These are phyloP conservation scores for Sarcodon sp. DNA, from an alignment of 768 basidiomycete genomes.

Conservation along the genomic window DNA sequence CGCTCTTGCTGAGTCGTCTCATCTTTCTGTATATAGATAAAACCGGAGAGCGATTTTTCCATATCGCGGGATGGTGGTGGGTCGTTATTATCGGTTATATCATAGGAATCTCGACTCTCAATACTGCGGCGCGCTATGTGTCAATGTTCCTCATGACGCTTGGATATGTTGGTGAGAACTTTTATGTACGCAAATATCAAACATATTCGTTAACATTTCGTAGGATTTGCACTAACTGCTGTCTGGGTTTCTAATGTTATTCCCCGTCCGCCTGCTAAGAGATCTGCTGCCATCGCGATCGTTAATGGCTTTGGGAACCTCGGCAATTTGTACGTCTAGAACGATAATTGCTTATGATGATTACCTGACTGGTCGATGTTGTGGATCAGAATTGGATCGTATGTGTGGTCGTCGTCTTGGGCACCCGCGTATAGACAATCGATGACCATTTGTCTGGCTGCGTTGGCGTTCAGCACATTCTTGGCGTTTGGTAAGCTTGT, in stretches of 20 bases:
- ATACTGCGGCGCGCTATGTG: slow-evolving; percentile 41
- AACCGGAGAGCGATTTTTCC: slow-evolving; percentile 56
- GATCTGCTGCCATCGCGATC: slow-evolving; percentile 44
- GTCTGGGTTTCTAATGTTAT: slow-evolving; percentile 55
- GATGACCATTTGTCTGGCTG: slow-evolving; percentile 34
- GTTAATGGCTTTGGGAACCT: slow-evolving; percentile 50
- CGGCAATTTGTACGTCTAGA: slow-evolving; percentile 36
- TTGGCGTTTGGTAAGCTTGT: slow-evolving; percentile 20
- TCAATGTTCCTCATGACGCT: slow-evolving; percentile 52
- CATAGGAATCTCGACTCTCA: slow-evolving; percentile 41
- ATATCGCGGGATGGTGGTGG: slow-evolving; percentile 46
- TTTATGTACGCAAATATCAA: background rate
- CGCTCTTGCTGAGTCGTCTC: background rate
- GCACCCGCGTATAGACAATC: slow-evolving; percentile 50
- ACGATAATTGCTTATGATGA: no score
- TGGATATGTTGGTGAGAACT: slow-evolving; percentile 29
- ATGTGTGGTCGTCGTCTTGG: slow-evolving; percentile 50
- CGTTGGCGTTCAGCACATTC: slow-evolving; percentile 17
- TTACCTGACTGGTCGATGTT: background rate
- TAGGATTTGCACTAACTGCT: slow-evolving; percentile 29
- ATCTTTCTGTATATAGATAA: slow-evolving; percentile 21
- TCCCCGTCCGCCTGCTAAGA: slow-evolving; percentile 46
- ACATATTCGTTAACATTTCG: no score
- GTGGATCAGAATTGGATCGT: slow-evolving; percentile 39
- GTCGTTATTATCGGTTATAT: slow-evolving; percentile 47